Percentiles rank a stretch among this genome's conserved stretches.
These are phyloP conservation scores for Globisporangium abappressorium DNA, from an alignment of 352 stramenopile genomes.

Conservation along the genomic window DNA sequence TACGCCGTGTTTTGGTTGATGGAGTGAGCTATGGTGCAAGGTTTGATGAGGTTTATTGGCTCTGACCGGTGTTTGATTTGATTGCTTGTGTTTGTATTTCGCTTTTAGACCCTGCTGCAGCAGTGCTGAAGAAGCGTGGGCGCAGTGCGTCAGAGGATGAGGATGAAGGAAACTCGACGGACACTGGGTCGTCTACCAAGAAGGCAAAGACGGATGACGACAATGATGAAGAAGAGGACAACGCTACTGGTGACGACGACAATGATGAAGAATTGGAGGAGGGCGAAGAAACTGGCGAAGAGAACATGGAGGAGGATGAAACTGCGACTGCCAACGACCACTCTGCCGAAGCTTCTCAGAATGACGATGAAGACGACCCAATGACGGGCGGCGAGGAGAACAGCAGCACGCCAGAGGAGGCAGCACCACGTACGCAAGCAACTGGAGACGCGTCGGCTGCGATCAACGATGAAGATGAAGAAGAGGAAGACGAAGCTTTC, in stretches of 20 bases:
- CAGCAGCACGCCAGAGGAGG: constrained; percentile 3
- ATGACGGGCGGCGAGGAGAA: constrained; percentile 24
- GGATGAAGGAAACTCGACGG: constrained; percentile 16
- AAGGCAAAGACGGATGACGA: constrained; percentile 23
- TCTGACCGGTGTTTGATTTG: not conserved
- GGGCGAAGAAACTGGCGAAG: constrained; percentile 20
- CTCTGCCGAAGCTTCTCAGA: constrained; percentile 4
- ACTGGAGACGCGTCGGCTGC: not conserved
- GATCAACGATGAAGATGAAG: constrained; percentile 17
- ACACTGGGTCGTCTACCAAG: constrained; percentile 15
- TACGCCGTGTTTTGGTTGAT: not conserved
- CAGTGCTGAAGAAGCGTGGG: constrained; percentile 55
- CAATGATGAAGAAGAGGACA: constrained; percentile 18
- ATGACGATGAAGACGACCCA: constrained; percentile 26
- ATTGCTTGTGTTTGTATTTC: not conserved
- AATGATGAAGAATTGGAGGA: constrained; percentile 22
- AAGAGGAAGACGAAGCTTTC: constrained; percentile 23
- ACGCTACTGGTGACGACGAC: constrained; percentile 15
- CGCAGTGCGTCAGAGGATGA: constrained; percentile 33
- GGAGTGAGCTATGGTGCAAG: not conserved
- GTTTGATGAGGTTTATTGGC: not conserved
- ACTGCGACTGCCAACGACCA: not conserved
- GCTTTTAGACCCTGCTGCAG: constrained; percentile 5
- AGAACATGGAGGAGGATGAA: constrained; percentile 14
- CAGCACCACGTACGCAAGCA: not conserved